A percentile compares a stretch with the other conserved stretches of the same genome.
These are phyloP conservation scores for Globisporangium ultimum DNA, from an alignment of 352 stramenopile genomes.

Conservation along the genomic window DNA sequence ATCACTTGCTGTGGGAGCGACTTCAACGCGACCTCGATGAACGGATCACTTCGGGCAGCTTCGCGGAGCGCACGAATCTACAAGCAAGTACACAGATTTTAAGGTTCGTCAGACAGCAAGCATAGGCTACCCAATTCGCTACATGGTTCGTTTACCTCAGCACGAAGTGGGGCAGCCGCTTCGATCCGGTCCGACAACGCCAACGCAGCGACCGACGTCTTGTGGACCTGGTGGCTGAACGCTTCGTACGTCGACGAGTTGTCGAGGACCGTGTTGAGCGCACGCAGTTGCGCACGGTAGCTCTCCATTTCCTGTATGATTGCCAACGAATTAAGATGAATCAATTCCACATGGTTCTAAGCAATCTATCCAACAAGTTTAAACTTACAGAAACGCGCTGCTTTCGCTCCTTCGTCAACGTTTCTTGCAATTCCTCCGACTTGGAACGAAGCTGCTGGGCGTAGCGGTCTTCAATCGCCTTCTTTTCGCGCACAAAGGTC, in stretches of 20 bases:
- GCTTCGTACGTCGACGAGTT: conserved; percentile 78
- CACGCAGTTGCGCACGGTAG: conserved; percentile 62
- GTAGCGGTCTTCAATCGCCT: conserved; percentile 58
- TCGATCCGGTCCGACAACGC: conserved; percentile 80
- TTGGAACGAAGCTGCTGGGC: conserved; percentile 42
- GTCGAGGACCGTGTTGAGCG: conserved; percentile 65
- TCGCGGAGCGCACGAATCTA: conserved; percentile 66
- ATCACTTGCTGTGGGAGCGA: conserved; percentile 56
- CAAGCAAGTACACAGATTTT: conserved; percentile 1
- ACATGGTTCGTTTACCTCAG: conserved; percentile 34
- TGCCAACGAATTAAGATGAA: neutral
- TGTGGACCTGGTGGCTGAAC: conserved; percentile 85
- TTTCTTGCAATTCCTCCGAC: conserved; percentile 56
- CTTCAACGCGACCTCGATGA: conserved; percentile 70
- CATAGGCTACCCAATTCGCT: no score
- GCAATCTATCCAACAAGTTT: neutral
- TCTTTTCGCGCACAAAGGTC: conserved; percentile 58
- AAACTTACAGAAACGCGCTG: conserved; percentile 37
- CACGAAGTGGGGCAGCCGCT: conserved; percentile 59
- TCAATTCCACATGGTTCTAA: neutral
- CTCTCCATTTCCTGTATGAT: conserved; percentile 43
- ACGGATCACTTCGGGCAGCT: conserved; percentile 64
- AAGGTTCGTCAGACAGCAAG: no score
- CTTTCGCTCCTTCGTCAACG: conserved; percentile 54
- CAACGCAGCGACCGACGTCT: conserved; percentile 73